Base-by-base conservation (phyloP, 2,329 filamentous ascomycete genomes). In the Graphiopsis chlorocephala region DNA sequence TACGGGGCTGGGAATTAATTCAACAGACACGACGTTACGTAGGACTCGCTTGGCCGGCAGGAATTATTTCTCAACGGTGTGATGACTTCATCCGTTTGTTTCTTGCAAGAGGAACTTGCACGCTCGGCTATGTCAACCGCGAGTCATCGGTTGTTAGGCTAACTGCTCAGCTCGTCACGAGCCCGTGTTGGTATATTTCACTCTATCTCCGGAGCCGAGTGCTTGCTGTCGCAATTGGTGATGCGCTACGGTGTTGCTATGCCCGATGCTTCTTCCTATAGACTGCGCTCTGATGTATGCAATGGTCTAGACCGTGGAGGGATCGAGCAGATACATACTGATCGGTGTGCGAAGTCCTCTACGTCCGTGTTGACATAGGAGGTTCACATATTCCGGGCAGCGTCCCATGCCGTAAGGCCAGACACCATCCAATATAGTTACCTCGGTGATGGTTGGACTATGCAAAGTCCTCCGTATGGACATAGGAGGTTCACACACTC, bases 241-340 rank as follows among this genome's bases (percentile, higher is more conserved):
- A 26, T 35, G 35, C 55, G 55, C 55, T 28, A 45, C 45, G 55
- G 25, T 26, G 38, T 25, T 58, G 55, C 20, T 58, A 58, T 58
- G 55, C 33, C 55, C 55, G 35, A 58, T 58, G 33, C 31, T 38
- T 42, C 20, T 10, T 28, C n/a, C 14, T 58, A 20, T 35, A 42
- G 23, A 58, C 55, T 25, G 23, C 35, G 55, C 55, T 26, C 26
- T n/a, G 35, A n/a, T 23, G 25, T 28, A 25, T 58, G 25, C 55
- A 28, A 38, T 42, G 35, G 55, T 58, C 55, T 58, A 58, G 55
- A 58, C 26, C 55, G 12, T 17, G 23, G 26, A 25, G 23, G 15
- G 26, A 52, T 52, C 47, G 47, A 28, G 23, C 28, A 10, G 47
- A 52, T 52, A 23, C n/a, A 45, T 23, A 20, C 38, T 20, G 38